These are phyloP conservation scores for Penicillium sp. DNA, from an alignment of 2,329 filamentous ascomycete species.

Conservation along the genomic window DNA sequence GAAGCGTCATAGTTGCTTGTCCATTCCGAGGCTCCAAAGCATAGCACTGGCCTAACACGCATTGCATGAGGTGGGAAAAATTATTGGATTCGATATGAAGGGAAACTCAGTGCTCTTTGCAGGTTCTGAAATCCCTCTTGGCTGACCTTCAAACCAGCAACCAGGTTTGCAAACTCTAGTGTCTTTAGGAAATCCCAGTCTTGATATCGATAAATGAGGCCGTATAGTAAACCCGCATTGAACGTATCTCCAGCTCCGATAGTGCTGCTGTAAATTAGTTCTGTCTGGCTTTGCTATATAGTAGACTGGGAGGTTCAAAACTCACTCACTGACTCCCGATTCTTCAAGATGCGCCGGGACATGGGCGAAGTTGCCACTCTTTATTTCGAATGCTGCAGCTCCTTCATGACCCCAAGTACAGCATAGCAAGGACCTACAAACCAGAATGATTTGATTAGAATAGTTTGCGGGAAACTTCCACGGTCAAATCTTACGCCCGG, in stretches of 20 bases:
- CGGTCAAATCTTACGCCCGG: slow-evolving; percentile 46
- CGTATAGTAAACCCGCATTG: slow-evolving; percentile 68
- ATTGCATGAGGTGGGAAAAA: neutral
- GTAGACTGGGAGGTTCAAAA: slow-evolving; percentile 15
- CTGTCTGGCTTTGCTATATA: neutral
- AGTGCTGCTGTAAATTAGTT: slow-evolving; percentile 49
- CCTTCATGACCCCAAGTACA: slow-evolving; percentile 62
- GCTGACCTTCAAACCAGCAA: slow-evolving; percentile 68
- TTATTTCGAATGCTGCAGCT: slow-evolving; percentile 49
- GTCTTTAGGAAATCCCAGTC: slow-evolving; percentile 53
- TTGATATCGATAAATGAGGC: slow-evolving; percentile 51
- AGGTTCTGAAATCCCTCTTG: slow-evolving; percentile 64
- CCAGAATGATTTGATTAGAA: neutral
- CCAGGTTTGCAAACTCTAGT: slow-evolving; percentile 61
- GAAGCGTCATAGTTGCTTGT: neutral
- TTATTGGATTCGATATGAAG: neutral
- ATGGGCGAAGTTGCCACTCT: slow-evolving; percentile 36
- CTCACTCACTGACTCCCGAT: slow-evolving; percentile 59
- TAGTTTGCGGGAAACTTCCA: neutral
- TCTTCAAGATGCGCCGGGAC: slow-evolving; percentile 45
- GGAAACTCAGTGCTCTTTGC: slow-evolving; percentile 26
- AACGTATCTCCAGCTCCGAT: slow-evolving; percentile 76
- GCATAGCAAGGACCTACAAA: slow-evolving; percentile 48
- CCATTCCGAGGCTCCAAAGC: neutral
- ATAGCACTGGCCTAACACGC: neutral